Base-by-base conservation (phyloP, 345 rosid species). In the Euphorbia tirucalli region DNA sequence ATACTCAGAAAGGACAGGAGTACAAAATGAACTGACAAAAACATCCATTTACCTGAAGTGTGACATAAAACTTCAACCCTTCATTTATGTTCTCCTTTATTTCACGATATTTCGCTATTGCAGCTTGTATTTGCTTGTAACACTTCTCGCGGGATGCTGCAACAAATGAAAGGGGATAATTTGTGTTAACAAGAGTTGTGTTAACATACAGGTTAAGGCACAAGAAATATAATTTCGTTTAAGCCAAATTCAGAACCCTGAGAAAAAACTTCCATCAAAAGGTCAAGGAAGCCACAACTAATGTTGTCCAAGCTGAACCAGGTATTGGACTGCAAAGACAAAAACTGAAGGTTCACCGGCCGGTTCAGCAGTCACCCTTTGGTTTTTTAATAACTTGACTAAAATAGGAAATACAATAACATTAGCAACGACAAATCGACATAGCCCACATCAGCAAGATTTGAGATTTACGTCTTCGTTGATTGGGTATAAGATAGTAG, bases 61-160 rank as follows among this genome's bases (percentile, higher is more conserved):
- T 95, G 58, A 92, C 93, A 78, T 95, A 95, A 82, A 95, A 95
- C 83, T 95, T 95, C 82, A 95, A 77, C 30, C 99, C 99, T 80
- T 95, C 98, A 32, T 89, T 95, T 74, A 95, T 83, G 75, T 95
- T 95, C 68, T 95, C 98, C 88, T 95, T 92, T 78, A 90, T 89
- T 82, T 95, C 99, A 71, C 93, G 88, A 61, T 84, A 95, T 75
- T 95, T 95, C 15, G 85, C 87, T 69, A 92, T 83, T 25, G 94
- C 99, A 70, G 96, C 97, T 79, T 86, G 91, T 77, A 95, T 89
- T 82, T 95, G 99, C 83, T 90, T 88, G 74, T 87, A 92, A 83
- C 96, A 89, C 84, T 86, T 95, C 78, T 90, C 98, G 11, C 96
- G 88, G 19, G 97, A 92, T 59, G 89, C 99, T 95, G 89, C 61